Evolutionary conservation across 768 basidiomycete species (phyloP), one percentile per base, ranked within the genome.

Genomic region (Collybia sp.): DNA sequence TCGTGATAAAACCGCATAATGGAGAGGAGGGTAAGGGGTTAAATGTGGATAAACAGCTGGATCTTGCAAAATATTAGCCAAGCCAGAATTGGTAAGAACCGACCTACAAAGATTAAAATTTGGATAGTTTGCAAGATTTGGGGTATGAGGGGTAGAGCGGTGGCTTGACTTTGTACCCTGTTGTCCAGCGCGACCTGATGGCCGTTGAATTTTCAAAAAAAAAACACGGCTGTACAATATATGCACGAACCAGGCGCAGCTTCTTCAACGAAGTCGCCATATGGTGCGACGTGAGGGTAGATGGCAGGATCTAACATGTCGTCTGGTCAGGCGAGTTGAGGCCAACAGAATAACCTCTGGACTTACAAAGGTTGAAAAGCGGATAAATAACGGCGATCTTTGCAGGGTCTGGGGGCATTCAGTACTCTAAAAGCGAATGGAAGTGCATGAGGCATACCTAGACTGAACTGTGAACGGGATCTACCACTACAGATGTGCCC

Each of bases 211-310:
- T 25, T 25, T 25, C 4, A 25, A 25, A 25, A 25, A 25, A 4
- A 25, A 4, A 25, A 25, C 8, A 3, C 4, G 8, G 25, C 25
- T n/a, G n/a, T n/a, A n/a, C n/a, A n/a, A 25, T 25, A 25, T 8
- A 25, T 25, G 25, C 25, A 25, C 25, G 8, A 25, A 25, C 25
- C 25, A 25, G 25, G 8, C 25, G 25, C 25, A 4, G 25, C 8
- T 25, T 25, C 25, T 8, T 8, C 25, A 25, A 25, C 25, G 8
- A 25, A 25, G 8, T 25, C 4, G 8, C 25, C 25, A 25, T 25
- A 25, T 25, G 25, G 25, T 25, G 25, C 25, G 25, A 25, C 25
- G 25, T 52, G 57, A 6, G 75, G 72, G 56, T 77, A 76, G 19
- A 53, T 36, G 32, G 51, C 39, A 32, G 51, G 52, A 46, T 57